Conservation (phyloP, 768 basidiomycete species). For the Pilatotrama ljubarskyi region DNA sequence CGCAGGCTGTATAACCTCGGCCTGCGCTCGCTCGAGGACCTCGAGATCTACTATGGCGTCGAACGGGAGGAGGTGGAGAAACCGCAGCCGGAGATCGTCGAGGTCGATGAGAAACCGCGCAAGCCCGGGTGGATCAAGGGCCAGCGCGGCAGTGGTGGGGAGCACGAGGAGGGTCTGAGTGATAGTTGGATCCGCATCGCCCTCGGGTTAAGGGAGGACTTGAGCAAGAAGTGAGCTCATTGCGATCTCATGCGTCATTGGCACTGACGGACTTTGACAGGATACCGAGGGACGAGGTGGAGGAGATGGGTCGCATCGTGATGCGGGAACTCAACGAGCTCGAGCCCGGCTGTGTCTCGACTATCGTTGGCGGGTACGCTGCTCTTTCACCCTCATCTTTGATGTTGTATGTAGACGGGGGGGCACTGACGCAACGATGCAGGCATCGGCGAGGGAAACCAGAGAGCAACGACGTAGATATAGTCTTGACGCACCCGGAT, state of each 20-base stretch:
- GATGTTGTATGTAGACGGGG: no score
- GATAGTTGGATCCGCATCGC: constrained; percentile 55
- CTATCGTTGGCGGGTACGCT: constrained; percentile 79
- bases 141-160: background rate
- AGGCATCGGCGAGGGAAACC: constrained; percentile 86
- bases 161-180: constrained; percentile 29
- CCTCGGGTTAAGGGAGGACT: constrained; percentile 57
- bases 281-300: constrained; percentile 76
- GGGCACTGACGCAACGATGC: background rate
- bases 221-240: constrained; percentile 46
- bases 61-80: constrained; percentile 26
- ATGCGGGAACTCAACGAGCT: constrained; percentile 65
- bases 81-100: constrained; percentile 28
- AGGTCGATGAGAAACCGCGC: constrained; percentile 25
- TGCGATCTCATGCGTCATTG: background rate
- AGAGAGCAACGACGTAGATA: constrained; percentile 84
- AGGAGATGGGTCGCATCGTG: constrained; percentile 70
- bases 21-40: constrained; percentile 65
- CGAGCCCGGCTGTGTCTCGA: constrained; percentile 66
- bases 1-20: constrained; percentile 63
- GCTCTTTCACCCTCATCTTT: background rate
- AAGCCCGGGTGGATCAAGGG: constrained; percentile 15
- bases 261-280: constrained; percentile 31
- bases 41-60: constrained; percentile 65
- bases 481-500: constrained; percentile 78